Evolutionary conservation across 805 yeast genomes (phyloP), one percentile per base, ranked within the genome.

Genomic region (Candida coleopterorum): DNA sequence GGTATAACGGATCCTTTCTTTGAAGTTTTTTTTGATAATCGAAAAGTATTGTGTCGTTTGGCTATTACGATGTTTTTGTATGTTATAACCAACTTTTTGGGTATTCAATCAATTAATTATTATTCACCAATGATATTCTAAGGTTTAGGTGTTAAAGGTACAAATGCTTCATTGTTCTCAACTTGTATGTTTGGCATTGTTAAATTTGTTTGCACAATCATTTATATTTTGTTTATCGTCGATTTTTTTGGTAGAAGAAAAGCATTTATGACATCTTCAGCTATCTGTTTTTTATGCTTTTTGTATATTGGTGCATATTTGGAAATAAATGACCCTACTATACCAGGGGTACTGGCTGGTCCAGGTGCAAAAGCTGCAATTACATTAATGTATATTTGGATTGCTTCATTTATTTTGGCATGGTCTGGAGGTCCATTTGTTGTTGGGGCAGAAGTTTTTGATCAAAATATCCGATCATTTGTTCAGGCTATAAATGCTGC

Each of bases 131-230:
- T 72, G 34, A 53, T 75, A 29, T 70, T 74, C 41, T 64, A 63
- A 4, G 55, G 72, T 40, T 67, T 68, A 35, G 60, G 66, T 35
- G 47, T 51, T 8, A 55, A 58, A 41, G 68, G 68, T 10, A 58
- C 64, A 5, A 59, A 59, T 36, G 52, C 65, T 28, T 50, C 63
- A 10, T 49, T 64, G 25, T 62, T 63, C 39, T 59, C 68, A 22
- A 72, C 79, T 8, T 74, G 77, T 17, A 55, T 74, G 25, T 55
- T 76, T 18, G 81, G 79, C 26, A 68, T 74, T 22, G 77, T 74
- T 34, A 77, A 76, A 53, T 68, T 75, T 40, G 40, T 54, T 4
- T 57, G 72, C 9, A 75, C 80, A 6, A 68, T 74, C 40, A 37
- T 70, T 25, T 50, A 69, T 43, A 79, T 79, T 0, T 70, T 76